Conservation (phyloP, 148 eudicot species). For the Diospyros kaki region DNA sequence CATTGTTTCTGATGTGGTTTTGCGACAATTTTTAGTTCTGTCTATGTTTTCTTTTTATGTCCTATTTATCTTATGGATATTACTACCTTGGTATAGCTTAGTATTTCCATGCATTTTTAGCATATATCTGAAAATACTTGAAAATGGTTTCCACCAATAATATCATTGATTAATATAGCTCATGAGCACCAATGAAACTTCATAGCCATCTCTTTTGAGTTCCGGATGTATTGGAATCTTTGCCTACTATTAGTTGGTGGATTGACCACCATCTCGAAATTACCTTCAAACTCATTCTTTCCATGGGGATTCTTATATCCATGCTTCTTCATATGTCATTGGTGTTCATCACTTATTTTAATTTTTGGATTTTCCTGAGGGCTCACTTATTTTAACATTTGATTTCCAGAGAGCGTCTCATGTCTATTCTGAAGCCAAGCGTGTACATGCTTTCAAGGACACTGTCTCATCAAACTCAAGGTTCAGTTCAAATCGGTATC, state of each 20-base stretch:
- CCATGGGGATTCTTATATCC: background rate
- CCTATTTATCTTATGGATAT: too few species aligned
- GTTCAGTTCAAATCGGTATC: conserved; percentile 18
- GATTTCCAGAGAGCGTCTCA: conserved; percentile 82
- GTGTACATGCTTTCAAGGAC: conserved; percentile 90
- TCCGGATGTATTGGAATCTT: background rate
- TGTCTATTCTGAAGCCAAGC: conserved; percentile 93
- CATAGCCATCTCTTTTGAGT: background rate
- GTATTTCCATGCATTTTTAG: too few species aligned
- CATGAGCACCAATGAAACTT: background rate
- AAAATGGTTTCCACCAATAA: too few species aligned
- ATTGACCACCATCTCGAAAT: background rate
- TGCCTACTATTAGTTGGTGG: background rate
- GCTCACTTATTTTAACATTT: background rate
- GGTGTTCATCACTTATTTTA: background rate
- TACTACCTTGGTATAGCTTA: too few species aligned
- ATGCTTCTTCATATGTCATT: background rate
- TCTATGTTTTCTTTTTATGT: too few species aligned
- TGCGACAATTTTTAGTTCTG: background rate
- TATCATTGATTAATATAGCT: too few species aligned
- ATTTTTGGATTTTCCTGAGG: background rate
- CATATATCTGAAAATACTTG: too few species aligned
- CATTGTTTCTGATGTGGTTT: background rate
- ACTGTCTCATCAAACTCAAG: conserved; percentile 69
- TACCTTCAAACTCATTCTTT: background rate